These are phyloP conservation scores for Rutidosis leptorrhynchoides DNA, from an alignment of 129 eudicot species.

Conservation along the genomic window DNA sequence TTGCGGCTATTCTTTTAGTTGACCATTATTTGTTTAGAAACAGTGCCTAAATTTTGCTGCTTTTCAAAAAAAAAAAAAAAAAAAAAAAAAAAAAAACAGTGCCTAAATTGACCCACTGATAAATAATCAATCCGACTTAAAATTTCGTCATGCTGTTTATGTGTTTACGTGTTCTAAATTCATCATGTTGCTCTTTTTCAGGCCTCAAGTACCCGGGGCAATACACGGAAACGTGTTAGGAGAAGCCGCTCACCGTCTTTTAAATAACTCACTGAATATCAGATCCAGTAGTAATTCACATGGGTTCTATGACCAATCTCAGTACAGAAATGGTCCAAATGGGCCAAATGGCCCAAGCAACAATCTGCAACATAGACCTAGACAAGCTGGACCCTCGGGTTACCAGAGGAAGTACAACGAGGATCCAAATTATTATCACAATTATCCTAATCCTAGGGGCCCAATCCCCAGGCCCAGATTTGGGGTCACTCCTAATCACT, in stretches of 20 bases:
- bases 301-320: slow-evolving; percentile 36
- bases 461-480: slow-evolving; percentile 37
- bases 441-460: slow-evolving; percentile 37
- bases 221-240: slow-evolving; percentile 77
- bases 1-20: not conserved
- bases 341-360: slow-evolving; percentile 40
- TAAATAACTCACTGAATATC: slow-evolving; percentile 69
- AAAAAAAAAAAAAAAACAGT: no score
- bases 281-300: slow-evolving; percentile 36
- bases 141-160: not conserved
- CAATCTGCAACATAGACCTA: slow-evolving; percentile 46
- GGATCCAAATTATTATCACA: slow-evolving; percentile 33
- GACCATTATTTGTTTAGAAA: not conserved
- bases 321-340: slow-evolving; percentile 36
- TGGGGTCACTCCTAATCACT: slow-evolving; percentile 31
- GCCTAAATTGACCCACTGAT: not conserved
- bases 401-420: slow-evolving; percentile 47
- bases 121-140: not conserved
- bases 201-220: slow-evolving; percentile 85
- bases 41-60: not conserved
- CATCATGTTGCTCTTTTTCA: slow-evolving; percentile 31
- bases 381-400: slow-evolving; percentile 72
- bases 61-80: no score
- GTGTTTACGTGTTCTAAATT: slow-evolving; percentile 13
- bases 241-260: slow-evolving; percentile 93